Evolutionary conservation across 2,329 filamentous ascomycete genomes (phyloP).

Genomic region (Alternaria sp.): DNA sequence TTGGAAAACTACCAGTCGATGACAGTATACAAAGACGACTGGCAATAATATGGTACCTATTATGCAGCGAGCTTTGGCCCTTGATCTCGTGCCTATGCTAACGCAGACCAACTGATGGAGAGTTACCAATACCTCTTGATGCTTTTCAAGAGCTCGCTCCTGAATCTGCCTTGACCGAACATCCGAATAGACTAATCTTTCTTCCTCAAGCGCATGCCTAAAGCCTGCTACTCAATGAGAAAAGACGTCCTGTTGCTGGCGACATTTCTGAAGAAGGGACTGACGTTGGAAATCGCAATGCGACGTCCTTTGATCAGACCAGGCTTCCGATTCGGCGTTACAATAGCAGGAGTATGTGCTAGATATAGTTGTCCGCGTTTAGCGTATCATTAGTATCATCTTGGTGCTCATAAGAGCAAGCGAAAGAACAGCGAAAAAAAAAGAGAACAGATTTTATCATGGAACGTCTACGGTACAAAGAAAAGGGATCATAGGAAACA

Average conservation of each 20-base stretch:
- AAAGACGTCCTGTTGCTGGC: slow-evolving; percentile 39
- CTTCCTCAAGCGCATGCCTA: slow-evolving; percentile 45
- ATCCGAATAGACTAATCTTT: slow-evolving; percentile 15
- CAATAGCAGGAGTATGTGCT: neutral
- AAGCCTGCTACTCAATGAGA: slow-evolving; percentile 47
- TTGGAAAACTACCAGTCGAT: neutral
- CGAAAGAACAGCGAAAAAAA: slow-evolving; percentile 17
- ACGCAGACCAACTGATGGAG: neutral
- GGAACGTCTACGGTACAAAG: slow-evolving; percentile 30
- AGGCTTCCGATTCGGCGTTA: slow-evolving; percentile 1
- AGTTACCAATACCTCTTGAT: neutral
- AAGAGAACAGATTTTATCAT: slow-evolving; percentile 26
- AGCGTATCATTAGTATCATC: slow-evolving; percentile 3
- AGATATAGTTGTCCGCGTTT: neutral
- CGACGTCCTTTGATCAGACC: slow-evolving; percentile 3
- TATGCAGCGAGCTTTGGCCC: neutral
- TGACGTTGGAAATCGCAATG: slow-evolving; percentile 2
- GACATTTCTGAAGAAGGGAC: slow-evolving; percentile 21
- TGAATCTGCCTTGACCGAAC: neutral
- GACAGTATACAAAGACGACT: neutral
- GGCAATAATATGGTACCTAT: neutral
- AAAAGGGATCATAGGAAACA: slow-evolving; percentile 10
- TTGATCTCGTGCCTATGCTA: neutral
- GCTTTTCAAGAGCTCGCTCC: neutral
- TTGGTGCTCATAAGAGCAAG: slow-evolving; percentile 5